Percentiles rank a stretch among this genome's conserved stretches.
Conservation (phyloP, 2,329 filamentous ascomycete species). For the Trichoderma sp. region DNA sequence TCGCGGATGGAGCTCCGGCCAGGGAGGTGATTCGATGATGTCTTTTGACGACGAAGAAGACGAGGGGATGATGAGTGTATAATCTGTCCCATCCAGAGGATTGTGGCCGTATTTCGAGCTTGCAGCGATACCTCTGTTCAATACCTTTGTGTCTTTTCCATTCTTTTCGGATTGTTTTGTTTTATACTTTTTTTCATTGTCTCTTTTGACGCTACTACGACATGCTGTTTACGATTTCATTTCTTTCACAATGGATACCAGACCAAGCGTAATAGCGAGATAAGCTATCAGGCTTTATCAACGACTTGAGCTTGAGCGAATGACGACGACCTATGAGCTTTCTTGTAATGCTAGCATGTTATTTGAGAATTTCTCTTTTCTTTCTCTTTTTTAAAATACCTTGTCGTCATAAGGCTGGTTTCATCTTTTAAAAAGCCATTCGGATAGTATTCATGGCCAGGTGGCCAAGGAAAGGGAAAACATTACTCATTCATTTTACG, state of each 20-base stretch:
- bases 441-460: not conserved
- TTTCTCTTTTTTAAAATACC: not conserved
- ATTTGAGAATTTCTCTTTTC: not conserved
- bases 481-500: slow-evolving; percentile 3
- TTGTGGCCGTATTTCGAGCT: not conserved
- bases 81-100: slow-evolving; percentile 21
- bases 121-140: not conserved
- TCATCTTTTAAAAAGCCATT: not conserved
- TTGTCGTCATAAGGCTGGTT: slow-evolving; percentile 1
- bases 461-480: slow-evolving; percentile 1
- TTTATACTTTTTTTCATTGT: slow-evolving; percentile 22
- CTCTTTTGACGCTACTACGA: not conserved
- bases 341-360: slow-evolving; percentile 6
- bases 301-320: not conserved
- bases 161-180: not conserved
- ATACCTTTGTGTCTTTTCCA: not conserved
- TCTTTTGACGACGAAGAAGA: slow-evolving; percentile 38
- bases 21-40: slow-evolving; percentile 23
- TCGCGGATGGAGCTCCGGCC: slow-evolving; percentile 34
- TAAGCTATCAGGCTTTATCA: not conserved
- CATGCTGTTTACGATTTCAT: slow-evolving; percentile 13
- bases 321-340: slow-evolving; percentile 14
- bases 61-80: slow-evolving; percentile 43
- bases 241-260: slow-evolving; percentile 15
- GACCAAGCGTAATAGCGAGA: not conserved